Evolutionary conservation across 352 stramenopile species (phyloP).

Genomic region (Phytophthora pisi): DNA sequence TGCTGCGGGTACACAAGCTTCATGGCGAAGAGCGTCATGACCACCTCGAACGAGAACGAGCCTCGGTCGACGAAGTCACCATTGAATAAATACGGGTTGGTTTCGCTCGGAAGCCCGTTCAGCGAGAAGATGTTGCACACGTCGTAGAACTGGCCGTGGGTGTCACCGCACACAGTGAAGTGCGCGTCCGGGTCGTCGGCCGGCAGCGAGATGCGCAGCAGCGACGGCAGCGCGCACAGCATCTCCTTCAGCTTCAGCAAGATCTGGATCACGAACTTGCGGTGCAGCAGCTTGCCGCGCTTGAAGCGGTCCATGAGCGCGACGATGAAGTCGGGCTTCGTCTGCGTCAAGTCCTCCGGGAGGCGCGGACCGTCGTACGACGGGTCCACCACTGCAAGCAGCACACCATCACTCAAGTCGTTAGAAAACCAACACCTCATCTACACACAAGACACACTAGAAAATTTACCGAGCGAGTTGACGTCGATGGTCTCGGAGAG

Average conservation of each 20-base stretch:
- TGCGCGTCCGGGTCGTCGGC: constrained; percentile 60
- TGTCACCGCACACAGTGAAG: constrained; percentile 98
- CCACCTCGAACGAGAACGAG: constrained; percentile 98
- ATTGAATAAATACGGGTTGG: constrained; percentile 99
- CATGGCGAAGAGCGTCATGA: constrained; percentile 97
- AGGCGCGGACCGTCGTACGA: constrained; percentile 83
- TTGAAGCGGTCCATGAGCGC: constrained; percentile 96
- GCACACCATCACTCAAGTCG: background rate
- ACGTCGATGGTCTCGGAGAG: constrained; percentile 94
- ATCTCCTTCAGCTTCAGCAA: constrained; percentile 93
- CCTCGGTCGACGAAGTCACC: constrained; percentile 99
- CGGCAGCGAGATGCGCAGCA: constrained; percentile 87
- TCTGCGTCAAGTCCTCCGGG: constrained; percentile 55
- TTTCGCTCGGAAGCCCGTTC: constrained; percentile 94
- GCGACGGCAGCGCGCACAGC: constrained; percentile 88
- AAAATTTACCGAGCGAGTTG: constrained; percentile 62
- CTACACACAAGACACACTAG: constrained; percentile 1
- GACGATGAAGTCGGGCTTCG: constrained; percentile 87
- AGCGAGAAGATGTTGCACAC: constrained; percentile 99
- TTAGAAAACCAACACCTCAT: background rate
- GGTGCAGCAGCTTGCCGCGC: constrained; percentile 97
- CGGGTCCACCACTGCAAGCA: constrained; percentile 66
- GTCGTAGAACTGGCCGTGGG: constrained; percentile 99
- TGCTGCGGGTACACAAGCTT: constrained; percentile 95
- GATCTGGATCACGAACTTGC: constrained; percentile 97